A percentile compares a stretch with the other conserved stretches of the same genome.
Conservation (phyloP, 2,329 filamentous ascomycete genomes). For the Verticillium longisporum region DNA sequence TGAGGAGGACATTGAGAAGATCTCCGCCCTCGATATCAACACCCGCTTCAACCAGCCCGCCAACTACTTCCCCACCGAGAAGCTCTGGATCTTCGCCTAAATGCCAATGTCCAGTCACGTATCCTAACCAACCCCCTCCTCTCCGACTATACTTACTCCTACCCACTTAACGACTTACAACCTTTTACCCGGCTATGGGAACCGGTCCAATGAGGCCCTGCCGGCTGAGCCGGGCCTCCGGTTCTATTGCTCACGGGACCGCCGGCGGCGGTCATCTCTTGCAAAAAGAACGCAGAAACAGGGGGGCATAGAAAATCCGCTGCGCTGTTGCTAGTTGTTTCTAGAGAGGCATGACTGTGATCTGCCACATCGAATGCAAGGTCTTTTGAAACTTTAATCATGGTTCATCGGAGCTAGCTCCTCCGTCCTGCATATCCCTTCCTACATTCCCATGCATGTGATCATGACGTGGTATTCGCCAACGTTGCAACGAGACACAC, state of each 20-base stretch:
- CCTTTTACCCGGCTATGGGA: neutral
- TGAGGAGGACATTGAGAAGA: conserved; percentile 59
- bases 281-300: neutral
- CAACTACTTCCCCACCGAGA: conserved; percentile 51
- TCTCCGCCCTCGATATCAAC: conserved; percentile 56
- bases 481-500: neutral
- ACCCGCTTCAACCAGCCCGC: conserved; percentile 73
- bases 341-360: neutral
- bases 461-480: neutral
- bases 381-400: neutral
- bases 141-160: neutral
- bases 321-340: neutral
- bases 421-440: neutral
- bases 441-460: neutral
- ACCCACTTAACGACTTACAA: neutral
- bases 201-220: neutral
- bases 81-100: conserved; percentile 53
- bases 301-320: neutral
- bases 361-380: neutral
- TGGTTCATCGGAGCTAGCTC: neutral
- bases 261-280: neutral
- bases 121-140: neutral
- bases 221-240: neutral
- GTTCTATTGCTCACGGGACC: neutral
- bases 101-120: conserved; percentile 2